Base-by-base conservation (phyloP, 306 rosid species). In the Lathyrus tuberosus region DNA sequence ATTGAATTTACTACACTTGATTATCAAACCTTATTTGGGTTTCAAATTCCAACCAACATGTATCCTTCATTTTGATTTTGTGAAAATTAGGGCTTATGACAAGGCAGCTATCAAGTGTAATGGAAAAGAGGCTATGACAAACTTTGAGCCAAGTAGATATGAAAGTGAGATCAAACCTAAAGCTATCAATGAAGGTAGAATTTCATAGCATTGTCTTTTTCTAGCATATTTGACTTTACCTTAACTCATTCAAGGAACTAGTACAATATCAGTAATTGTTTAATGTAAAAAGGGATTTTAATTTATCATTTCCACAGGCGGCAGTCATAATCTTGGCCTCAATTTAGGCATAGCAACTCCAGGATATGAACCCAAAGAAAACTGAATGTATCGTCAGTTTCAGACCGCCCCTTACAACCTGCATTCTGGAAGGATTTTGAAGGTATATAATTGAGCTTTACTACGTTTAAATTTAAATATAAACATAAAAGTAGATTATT, bases 111-210 rank as follows among this genome's bases (percentile, higher is more conserved):
- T n/a, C n/a, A n/a, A n/a, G n/a, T n/a, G n/a, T n/a, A n/a, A n/a
- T n/a, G n/a, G n/a, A n/a, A 89, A 91, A 86, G 99, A 91, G 76
- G 99, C 95, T 4, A 88, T 95, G 71, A 95, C 97, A 46, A 91
- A 95, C 91, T 95, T 95, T 76, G 97, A 89, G 80, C 85, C 89
- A 37, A 86, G 95, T 73, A 67, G 87, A 40, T 95, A 95, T 68
- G 88, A 81, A 71, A 88, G 95, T 47, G 95, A 89, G 75, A 78
- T 80, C 76, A 76, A 84, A 26, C 53, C 87, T 8, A 85, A 79
- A 47, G 77, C 83, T 51, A 76, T 79, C 62, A 79, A 57, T 75
- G 87, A 87, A 80, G 97, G 99, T 91, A 80, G 81, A 84, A 62
- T 22, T 20, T 38, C 22, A 15, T 51, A 69, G 47, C 67, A 28